Percentiles rank a stretch among this genome's conserved stretches.
These are phyloP conservation scores for Coemansia interrupta DNA, from an alignment of 192 early-diverging fungal species.

Conservation along the genomic window DNA sequence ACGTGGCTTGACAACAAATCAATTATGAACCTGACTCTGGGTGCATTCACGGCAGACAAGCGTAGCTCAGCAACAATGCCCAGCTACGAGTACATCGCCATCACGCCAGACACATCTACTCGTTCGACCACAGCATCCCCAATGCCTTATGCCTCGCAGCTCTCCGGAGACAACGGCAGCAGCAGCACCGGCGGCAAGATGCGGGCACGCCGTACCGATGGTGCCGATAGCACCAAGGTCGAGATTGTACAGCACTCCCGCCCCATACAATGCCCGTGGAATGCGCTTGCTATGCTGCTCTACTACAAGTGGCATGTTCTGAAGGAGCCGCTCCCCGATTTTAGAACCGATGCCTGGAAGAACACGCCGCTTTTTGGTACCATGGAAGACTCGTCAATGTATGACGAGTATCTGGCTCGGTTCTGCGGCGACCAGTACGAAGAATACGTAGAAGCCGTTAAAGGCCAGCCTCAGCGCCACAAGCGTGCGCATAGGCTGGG, in stretches of 20 bases:
- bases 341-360: conserved; percentile 30
- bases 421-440: conserved; percentile 30
- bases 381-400: conserved; percentile 3
- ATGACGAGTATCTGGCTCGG: conserved; percentile 17
- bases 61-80: not conserved
- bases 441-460: conserved; percentile 12
- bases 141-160: not conserved
- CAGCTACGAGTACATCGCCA: conserved; percentile 9
- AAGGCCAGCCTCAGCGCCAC: not conserved
- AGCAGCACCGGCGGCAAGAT: not conserved
- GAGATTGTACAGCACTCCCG: conserved; percentile 30
- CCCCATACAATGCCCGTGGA: conserved; percentile 45
- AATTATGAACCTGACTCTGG: conserved; percentile 30
- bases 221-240: conserved; percentile 6
- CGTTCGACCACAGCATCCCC: not conserved
- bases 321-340: conserved; percentile 41
- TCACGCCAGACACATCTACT: conserved; percentile 1
- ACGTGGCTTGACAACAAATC: conserved; percentile 37
- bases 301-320: conserved; percentile 48
- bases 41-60: conserved; percentile 26
- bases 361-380: conserved; percentile 32
- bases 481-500: conserved; percentile 22
- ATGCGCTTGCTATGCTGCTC: conserved; percentile 37
- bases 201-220: conserved; percentile 5
- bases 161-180: not conserved